Evolutionary conservation across 2,329 filamentous ascomycete genomes (phyloP).

Genomic region (Colletotrichum lupini): DNA sequence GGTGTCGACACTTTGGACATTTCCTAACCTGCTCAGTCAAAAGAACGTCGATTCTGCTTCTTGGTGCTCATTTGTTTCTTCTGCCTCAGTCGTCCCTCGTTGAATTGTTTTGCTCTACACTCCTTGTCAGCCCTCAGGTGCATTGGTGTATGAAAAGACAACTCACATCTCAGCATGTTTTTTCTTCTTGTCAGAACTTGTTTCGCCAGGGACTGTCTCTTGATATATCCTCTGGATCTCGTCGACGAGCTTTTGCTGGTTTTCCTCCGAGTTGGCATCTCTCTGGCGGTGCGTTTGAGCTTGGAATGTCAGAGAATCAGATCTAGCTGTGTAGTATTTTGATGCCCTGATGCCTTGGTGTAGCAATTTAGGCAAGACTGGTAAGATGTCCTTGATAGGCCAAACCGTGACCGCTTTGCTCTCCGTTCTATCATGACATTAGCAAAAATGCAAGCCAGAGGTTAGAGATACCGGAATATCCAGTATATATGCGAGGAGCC

Average conservation of each 20-base stretch:
- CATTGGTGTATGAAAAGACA: neutral
- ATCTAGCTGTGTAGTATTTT: slow-evolving; percentile 63
- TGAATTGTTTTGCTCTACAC: slow-evolving; percentile 58
- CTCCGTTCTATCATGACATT: slow-evolving; percentile 60
- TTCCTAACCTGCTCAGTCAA: neutral
- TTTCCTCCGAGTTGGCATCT: slow-evolving; percentile 63
- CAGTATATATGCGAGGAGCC: slow-evolving; percentile 35
- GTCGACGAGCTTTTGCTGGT: slow-evolving; percentile 59
- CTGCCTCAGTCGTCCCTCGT: slow-evolving; percentile 54
- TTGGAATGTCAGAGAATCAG: slow-evolving; percentile 64
- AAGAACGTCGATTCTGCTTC: slow-evolving; percentile 50
- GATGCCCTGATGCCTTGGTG: slow-evolving; percentile 60
- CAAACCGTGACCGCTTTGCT: slow-evolving; percentile 68
- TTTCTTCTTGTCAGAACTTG: slow-evolving; percentile 57
- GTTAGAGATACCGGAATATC: neutral
- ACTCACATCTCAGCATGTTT: slow-evolving; percentile 62
- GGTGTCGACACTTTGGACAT: neutral
- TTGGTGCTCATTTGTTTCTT: slow-evolving; percentile 64
- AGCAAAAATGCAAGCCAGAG: neutral
- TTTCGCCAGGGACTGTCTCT: slow-evolving; percentile 57
- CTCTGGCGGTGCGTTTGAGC: slow-evolving; percentile 66
- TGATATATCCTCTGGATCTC: slow-evolving; percentile 61
- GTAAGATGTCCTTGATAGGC: slow-evolving; percentile 58
- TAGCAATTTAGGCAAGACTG: slow-evolving; percentile 58
- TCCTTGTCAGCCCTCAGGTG: slow-evolving; percentile 27